Conservation (phyloP, 768 basidiomycete species). For the Tulasnella sp. region DNA sequence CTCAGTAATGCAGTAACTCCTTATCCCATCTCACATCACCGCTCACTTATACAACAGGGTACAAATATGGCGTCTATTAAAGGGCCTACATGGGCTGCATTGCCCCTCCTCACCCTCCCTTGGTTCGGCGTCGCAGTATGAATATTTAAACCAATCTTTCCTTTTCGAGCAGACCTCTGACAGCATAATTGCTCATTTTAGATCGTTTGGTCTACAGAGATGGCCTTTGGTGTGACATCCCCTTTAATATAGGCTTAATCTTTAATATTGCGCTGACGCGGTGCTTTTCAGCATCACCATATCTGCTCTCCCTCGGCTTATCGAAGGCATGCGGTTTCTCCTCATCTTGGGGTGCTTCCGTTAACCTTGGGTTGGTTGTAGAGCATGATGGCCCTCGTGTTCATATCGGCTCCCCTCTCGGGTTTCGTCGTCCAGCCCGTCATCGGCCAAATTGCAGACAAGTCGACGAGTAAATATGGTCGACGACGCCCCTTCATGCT, state of each 20-base stretch:
- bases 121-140: neutral
- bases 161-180: neutral
- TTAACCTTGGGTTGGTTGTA: no score
- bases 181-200: neutral
- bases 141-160: neutral
- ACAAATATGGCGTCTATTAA: neutral
- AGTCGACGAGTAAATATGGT: constrained; percentile 4
- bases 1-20: no score
- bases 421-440: constrained; percentile 13
- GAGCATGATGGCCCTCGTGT: neutral
- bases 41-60: no score
- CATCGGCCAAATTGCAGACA: constrained; percentile 3
- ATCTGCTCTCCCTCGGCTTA: constrained; percentile 12
- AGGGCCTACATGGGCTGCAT: neutral
- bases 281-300: constrained; percentile 8
- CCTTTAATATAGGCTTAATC: no score
- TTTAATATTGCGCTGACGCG: neutral
- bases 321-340: no score
- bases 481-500: constrained; percentile 15
- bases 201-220: constrained; percentile 10
- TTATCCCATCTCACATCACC: no score
- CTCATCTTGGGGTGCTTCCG: no score
- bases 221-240: constrained; percentile 13
- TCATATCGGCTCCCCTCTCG: constrained; percentile 10
- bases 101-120: neutral